phyloP scores from a whole-genome alignment of 257 asterid species.

The Solanum virginianum region DNA sequence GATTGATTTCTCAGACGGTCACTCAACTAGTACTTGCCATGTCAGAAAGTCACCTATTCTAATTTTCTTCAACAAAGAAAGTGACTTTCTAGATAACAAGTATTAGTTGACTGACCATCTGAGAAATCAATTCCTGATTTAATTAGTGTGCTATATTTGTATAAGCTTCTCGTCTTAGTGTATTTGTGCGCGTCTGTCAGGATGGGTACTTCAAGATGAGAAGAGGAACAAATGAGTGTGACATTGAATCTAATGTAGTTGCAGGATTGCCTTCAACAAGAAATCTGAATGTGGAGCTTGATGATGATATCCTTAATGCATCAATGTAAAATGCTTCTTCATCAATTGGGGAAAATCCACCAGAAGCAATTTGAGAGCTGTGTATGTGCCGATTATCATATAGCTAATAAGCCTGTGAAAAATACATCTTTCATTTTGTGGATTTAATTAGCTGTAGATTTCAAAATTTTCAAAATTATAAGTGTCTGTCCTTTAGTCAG shows the following conservation, averaged over 20 bases:
- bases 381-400: no score
- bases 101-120: neutral
- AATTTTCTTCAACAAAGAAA: neutral
- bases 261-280: constrained; percentile 74
- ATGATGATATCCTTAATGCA: neutral
- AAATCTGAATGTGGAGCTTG: constrained; percentile 23
- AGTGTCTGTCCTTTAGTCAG: no score
- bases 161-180: neutral
- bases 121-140: neutral
- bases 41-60: neutral
- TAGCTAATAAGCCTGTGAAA: no score
- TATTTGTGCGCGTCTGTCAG: constrained; percentile 20
- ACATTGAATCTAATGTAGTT: constrained; percentile 57
- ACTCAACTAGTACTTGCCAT: neutral
- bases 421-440: no score
- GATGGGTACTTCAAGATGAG: constrained; percentile 87
- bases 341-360: no score
- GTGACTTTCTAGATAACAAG: neutral
- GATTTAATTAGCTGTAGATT: no score
- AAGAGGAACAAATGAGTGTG: constrained; percentile 91
- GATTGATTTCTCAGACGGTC: neutral
- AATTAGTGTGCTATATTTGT: neutral
- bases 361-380: no score
- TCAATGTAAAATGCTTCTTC: neutral
- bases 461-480: no score